These are phyloP conservation scores for Pseudoturritis turrita DNA, from an alignment of 345 rosid genomes.

Conservation along the genomic window DNA sequence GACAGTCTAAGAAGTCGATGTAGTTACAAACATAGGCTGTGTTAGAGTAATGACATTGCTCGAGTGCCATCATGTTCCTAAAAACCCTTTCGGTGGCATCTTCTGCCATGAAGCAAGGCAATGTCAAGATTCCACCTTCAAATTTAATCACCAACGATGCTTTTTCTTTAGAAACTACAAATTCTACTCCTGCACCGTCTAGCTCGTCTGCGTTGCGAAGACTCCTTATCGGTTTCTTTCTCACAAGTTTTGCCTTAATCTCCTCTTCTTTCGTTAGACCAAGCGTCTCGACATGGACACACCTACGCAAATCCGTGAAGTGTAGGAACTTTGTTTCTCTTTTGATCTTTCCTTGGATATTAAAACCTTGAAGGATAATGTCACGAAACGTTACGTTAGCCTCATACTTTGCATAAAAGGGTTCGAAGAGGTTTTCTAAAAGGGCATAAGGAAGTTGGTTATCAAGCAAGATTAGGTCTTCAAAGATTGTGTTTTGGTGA, in stretches of 20 bases:
- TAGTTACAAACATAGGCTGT: background rate
- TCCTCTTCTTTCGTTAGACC: no score
- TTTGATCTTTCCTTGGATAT: background rate
- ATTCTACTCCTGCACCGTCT: conserved; percentile 6
- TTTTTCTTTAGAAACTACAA: background rate
- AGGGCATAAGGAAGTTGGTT: conserved; percentile 7
- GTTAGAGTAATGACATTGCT: background rate
- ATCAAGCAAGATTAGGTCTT: background rate
- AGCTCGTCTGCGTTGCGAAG: background rate
- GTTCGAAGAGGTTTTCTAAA: background rate
- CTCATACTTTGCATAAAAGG: background rate
- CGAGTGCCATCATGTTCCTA: conserved; percentile 22
- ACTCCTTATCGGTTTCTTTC: background rate
- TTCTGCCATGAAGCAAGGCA: background rate
- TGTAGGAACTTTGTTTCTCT: background rate
- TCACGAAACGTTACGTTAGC: background rate
- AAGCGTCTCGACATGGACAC: no score
- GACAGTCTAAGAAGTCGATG: conserved; percentile 1
- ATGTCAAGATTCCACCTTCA: background rate
- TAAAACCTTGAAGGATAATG: background rate
- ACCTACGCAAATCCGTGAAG: background rate
- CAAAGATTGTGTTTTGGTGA: background rate
- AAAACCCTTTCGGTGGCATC: background rate
- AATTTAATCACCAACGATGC: background rate
- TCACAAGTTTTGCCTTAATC: background rate